Evolutionary conservation across 140 eudicot species (phyloP).

Genomic region (Erigeron philadelphicus): DNA sequence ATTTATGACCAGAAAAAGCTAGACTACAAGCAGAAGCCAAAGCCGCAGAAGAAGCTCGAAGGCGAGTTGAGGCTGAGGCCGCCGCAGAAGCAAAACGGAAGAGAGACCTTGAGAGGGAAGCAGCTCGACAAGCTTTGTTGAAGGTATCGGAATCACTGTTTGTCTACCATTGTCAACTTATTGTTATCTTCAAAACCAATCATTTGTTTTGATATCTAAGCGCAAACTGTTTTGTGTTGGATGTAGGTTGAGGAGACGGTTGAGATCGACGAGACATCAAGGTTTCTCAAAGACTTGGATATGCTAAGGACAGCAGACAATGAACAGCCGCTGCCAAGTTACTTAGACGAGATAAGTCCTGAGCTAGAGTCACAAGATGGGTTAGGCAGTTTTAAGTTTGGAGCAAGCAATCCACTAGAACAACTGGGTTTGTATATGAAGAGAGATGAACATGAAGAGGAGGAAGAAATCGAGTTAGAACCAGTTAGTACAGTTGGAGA

Average conservation of each 20-base stretch:
- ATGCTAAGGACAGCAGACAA: slow-evolving; percentile 51
- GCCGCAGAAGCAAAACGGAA: slow-evolving; percentile 65
- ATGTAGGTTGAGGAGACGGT: slow-evolving; percentile 76
- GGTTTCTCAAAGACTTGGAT: slow-evolving; percentile 70
- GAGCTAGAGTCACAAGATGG: slow-evolving; percentile 46
- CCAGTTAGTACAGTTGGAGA: background rate
- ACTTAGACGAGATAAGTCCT: slow-evolving; percentile 58
- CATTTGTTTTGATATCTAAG: background rate
- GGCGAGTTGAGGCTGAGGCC: slow-evolving; percentile 54
- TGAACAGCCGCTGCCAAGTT: slow-evolving; percentile 43
- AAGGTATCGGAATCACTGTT: slow-evolving; percentile 33
- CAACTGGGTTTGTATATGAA: slow-evolving; percentile 86
- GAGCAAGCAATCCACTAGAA: slow-evolving; percentile 68
- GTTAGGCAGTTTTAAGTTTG: slow-evolving; percentile 65
- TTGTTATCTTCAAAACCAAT: background rate
- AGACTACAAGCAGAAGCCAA: slow-evolving; percentile 78
- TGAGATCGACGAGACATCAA: slow-evolving; percentile 65
- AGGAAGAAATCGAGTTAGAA: slow-evolving; percentile 52
- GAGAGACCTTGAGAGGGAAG: slow-evolving; percentile 74
- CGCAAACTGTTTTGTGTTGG: background rate
- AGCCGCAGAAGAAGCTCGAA: slow-evolving; percentile 75
- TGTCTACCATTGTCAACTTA: background rate
- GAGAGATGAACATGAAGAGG: slow-evolving; percentile 68
- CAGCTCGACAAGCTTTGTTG: slow-evolving; percentile 65
- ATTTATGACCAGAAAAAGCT: slow-evolving; percentile 50